phyloP scores from a whole-genome alignment of 495 filamentous ascomycete species.

The Aspergillus hancockii region DNA sequence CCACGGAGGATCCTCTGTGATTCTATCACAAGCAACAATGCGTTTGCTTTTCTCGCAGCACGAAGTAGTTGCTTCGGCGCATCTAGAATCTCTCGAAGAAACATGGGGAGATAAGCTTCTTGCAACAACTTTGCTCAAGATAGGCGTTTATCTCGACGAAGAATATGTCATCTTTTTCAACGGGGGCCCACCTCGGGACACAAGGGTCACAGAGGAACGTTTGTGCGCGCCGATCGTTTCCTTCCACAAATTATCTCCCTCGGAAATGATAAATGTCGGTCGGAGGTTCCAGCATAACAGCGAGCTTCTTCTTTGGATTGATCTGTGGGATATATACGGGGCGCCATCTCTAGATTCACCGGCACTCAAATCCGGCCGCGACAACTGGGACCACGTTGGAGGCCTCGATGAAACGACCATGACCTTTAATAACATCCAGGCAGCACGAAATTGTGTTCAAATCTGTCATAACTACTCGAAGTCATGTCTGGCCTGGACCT shows the following conservation, averaged over 20 bases:
- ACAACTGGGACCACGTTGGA: conserved; percentile 11
- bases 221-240: conserved; percentile 8
- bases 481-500: conserved; percentile 7
- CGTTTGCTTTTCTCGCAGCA: background rate
- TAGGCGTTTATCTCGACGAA: conserved; percentile 11
- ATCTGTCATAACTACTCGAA: conserved; percentile 4
- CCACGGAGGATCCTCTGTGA: conserved; percentile 9
- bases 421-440: background rate
- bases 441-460: background rate
- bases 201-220: conserved; percentile 1
- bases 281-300: background rate
- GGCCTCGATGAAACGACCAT: conserved; percentile 4
- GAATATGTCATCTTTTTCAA: conserved; percentile 8
- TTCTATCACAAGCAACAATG: conserved; percentile 7
- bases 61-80: background rate
- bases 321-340: conserved; percentile 8
- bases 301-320: conserved; percentile 8
- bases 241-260: conserved; percentile 3
- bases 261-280: conserved; percentile 7
- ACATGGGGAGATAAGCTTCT: conserved; percentile 9
- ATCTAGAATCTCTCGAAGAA: conserved; percentile 8
- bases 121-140: background rate
- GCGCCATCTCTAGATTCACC: background rate
- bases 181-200: background rate
- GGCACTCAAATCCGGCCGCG: background rate